phyloP scores from a whole-genome alignment of 2,329 filamentous ascomycete genomes.

The Dichotomopilus funicola region DNA sequence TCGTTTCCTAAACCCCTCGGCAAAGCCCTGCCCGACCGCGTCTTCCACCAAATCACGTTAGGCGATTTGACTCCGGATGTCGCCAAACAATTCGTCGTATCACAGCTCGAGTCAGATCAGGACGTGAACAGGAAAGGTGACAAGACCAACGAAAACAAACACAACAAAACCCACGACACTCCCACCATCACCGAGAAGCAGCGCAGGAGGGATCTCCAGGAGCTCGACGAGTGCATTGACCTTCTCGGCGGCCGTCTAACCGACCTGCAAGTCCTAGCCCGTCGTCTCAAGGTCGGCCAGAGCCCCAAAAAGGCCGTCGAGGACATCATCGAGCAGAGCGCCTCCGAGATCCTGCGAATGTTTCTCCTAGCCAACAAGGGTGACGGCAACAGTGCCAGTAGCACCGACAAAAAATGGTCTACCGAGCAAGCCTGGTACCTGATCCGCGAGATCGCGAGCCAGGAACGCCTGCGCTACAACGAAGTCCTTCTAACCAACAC shows the following conservation, averaged over 20 bases:
- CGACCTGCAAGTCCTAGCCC: constrained; percentile 89
- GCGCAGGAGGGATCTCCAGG: constrained; percentile 48
- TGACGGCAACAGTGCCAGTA: constrained; percentile 33
- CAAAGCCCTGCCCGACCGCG: constrained; percentile 81
- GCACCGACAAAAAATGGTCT: constrained; percentile 60
- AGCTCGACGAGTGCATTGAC: constrained; percentile 75
- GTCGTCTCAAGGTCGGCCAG: constrained; percentile 81
- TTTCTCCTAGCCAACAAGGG: constrained; percentile 64
- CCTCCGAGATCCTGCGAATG: constrained; percentile 88
- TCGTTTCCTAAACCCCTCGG: constrained; percentile 82
- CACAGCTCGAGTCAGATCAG: constrained; percentile 56
- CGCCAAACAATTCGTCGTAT: constrained; percentile 84
- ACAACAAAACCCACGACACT: not conserved
- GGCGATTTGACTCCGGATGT: constrained; percentile 82
- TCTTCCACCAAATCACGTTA: constrained; percentile 79
- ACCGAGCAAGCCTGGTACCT: constrained; percentile 85
- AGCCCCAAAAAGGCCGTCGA: constrained; percentile 71
- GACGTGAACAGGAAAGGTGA: constrained; percentile 15
- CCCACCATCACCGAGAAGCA: constrained; percentile 29
- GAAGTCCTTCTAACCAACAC: constrained; percentile 71
- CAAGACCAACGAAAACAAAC: not conserved
- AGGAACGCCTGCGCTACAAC: constrained; percentile 71
- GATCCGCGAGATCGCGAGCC: constrained; percentile 68
- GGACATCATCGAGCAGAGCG: constrained; percentile 83
- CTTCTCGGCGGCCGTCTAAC: constrained; percentile 86